Conservation (phyloP, 164 flowering plant genomes). For the Macadamia integrifolia region DNA sequence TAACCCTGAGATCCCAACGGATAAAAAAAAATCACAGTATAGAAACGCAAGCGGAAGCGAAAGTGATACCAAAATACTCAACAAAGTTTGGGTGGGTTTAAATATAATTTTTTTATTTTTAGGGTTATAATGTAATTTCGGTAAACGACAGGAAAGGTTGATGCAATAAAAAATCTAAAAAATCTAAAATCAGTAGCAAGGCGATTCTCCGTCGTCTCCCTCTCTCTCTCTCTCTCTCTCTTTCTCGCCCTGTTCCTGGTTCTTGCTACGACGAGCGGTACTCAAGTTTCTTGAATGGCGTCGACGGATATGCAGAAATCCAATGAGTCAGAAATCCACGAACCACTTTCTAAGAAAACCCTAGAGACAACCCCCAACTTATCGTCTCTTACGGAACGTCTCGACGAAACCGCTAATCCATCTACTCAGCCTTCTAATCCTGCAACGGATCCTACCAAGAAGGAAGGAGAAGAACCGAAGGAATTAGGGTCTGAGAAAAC, state of each 20-base stretch:
- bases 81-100: too few species aligned
- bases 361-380: neutral
- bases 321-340: conserved; percentile 2
- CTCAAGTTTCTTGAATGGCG: conserved; percentile 9
- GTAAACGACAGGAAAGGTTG: too few species aligned
- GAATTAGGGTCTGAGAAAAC: neutral
- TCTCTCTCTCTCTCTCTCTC: too few species aligned
- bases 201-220: too few species aligned
- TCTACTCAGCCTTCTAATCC: neutral
- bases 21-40: too few species aligned
- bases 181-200: too few species aligned
- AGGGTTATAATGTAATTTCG: too few species aligned
- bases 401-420: neutral
- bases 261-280: neutral
- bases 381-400: neutral
- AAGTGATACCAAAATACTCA: too few species aligned
- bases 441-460: neutral
- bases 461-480: conserved; percentile 1
- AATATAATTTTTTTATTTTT: too few species aligned
- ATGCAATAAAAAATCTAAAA: too few species aligned
- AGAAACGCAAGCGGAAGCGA: too few species aligned
- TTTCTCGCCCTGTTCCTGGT: neutral
- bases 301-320: conserved; percentile 14
- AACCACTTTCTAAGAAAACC: neutral
- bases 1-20: too few species aligned